Evolutionary conservation across 208 protist species (phyloP).

Genomic region (Porcisia deanei): DNA sequence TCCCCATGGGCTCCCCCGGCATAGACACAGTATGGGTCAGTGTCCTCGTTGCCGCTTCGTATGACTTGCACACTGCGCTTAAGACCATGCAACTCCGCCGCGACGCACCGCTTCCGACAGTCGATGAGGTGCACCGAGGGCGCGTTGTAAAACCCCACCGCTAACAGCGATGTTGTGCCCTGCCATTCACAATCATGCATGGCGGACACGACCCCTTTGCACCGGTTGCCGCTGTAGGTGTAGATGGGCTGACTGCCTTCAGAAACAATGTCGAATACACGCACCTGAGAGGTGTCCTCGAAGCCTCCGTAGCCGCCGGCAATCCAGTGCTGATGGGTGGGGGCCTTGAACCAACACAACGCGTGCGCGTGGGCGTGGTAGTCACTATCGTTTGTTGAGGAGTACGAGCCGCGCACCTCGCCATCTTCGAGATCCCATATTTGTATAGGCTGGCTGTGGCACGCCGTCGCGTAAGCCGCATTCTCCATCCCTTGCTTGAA

Average conservation of each 20-base stretch:
- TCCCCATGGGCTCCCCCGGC: slow-evolving; percentile 34
- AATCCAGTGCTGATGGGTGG: slow-evolving; percentile 24
- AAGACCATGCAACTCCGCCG: slow-evolving; percentile 46
- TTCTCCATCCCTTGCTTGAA: slow-evolving; percentile 55
- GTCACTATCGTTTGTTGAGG: slow-evolving; percentile 57
- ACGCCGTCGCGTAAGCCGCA: slow-evolving; percentile 61
- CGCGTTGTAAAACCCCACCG: slow-evolving; percentile 55
- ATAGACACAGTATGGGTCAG: slow-evolving; percentile 26
- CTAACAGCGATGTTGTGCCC: slow-evolving; percentile 29
- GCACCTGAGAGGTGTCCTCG: slow-evolving; percentile 63
- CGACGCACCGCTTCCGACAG: slow-evolving; percentile 43
- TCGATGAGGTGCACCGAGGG: slow-evolving; percentile 68
- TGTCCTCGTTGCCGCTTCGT: slow-evolving; percentile 20
- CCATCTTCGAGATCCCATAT: slow-evolving; percentile 76
- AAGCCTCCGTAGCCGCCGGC: slow-evolving; percentile 74
- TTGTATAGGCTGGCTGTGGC: slow-evolving; percentile 65
- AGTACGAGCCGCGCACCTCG: slow-evolving; percentile 65
- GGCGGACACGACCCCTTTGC: slow-evolving; percentile 31
- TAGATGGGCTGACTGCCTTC: slow-evolving; percentile 50
- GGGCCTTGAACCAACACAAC: slow-evolving; percentile 42
- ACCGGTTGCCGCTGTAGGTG: slow-evolving; percentile 32
- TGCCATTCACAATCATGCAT: slow-evolving; percentile 34
- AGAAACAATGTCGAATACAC: slow-evolving; percentile 65
- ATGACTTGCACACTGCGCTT: slow-evolving; percentile 26
- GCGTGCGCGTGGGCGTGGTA: slow-evolving; percentile 46